A percentile compares a stretch with the other conserved stretches of the same genome.
phyloP scores from a whole-genome alignment of 257 asterid species.

The Solanum acaule region DNA sequence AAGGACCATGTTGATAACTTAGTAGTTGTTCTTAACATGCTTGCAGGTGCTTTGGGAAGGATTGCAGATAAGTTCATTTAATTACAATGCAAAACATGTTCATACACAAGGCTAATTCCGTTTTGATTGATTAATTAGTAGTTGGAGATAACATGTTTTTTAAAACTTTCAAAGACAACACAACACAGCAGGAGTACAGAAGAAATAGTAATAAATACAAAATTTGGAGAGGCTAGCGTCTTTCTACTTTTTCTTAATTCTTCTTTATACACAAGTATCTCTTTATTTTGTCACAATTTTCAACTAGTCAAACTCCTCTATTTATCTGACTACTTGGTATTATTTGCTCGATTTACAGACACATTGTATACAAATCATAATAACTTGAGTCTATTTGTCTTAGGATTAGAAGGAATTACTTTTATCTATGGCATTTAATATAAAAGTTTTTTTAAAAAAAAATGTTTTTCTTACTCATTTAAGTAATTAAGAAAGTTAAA shows the following conservation, averaged over 20 bases:
- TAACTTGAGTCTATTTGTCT: not conserved
- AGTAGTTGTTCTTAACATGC: conserved; percentile 51
- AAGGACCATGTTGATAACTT: conserved; percentile 53
- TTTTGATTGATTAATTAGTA: not conserved
- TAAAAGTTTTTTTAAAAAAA: too few relatives aligned
- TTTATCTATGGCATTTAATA: not conserved
- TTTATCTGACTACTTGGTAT: not conserved
- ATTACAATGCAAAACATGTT: conserved; percentile 8
- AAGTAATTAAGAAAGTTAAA: too few relatives aligned
- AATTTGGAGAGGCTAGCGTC: not conserved
- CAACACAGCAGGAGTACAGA: not conserved
- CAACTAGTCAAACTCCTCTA: not conserved
- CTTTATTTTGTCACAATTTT: not conserved
- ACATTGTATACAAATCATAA: not conserved
- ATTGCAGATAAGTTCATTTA: conserved; percentile 53
- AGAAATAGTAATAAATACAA: not conserved
- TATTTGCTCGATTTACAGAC: not conserved
- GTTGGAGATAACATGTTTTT: not conserved
- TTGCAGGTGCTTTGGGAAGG: conserved; percentile 66
- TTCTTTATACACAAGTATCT: not conserved
- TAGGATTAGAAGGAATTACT: not conserved
- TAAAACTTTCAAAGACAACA: not conserved
- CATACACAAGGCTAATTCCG: not conserved
- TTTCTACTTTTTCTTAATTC: not conserved
- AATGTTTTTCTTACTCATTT: too few relatives aligned